Percentiles rank a stretch among this genome's conserved stretches.
Evolutionary conservation across 2,329 filamentous ascomycete genomes (phyloP).

Genomic region (Aspergillus costaricaensis): DNA sequence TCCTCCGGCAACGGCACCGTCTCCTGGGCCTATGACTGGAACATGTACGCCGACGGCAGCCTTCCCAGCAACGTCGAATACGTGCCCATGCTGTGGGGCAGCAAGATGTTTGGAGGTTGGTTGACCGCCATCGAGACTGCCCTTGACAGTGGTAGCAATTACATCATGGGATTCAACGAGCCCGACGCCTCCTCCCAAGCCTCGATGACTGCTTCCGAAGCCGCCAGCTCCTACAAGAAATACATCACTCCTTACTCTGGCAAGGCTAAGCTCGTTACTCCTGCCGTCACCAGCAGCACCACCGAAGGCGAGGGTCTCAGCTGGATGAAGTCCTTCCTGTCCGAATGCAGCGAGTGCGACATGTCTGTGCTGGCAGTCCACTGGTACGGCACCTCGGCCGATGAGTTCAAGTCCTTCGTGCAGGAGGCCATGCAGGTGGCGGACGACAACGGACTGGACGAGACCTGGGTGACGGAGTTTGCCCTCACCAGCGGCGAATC

Average conservation of each 20-base stretch:
- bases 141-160: constrained; percentile 37
- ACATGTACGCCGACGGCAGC: constrained; percentile 29
- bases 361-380: constrained; percentile 48
- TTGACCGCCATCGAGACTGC: constrained; percentile 34
- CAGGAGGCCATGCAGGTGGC: constrained; percentile 38
- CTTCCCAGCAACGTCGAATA: constrained; percentile 42
- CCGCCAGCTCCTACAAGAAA: constrained; percentile 38
- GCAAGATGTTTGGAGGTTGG: constrained; percentile 41
- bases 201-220: constrained; percentile 39
- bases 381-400: constrained; percentile 44
- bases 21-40: constrained; percentile 53
- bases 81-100: constrained; percentile 50
- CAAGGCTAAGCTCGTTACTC: constrained; percentile 45
- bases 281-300: constrained; percentile 44
- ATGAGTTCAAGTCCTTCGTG: constrained; percentile 43
- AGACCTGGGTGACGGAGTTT: constrained; percentile 52
- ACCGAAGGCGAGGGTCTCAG: constrained; percentile 36
- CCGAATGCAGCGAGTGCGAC: constrained; percentile 40
- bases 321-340: constrained; percentile 46
- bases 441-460: constrained; percentile 33
- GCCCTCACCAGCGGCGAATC: constrained; percentile 34
- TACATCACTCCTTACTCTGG: constrained; percentile 43
- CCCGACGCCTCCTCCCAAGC: constrained; percentile 45
- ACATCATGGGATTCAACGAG: constrained; percentile 51
- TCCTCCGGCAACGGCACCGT: constrained; percentile 24